Evolutionary conservation across 2,329 filamentous ascomycete genomes (phyloP).

Genomic region (Ophiostoma montium): DNA sequence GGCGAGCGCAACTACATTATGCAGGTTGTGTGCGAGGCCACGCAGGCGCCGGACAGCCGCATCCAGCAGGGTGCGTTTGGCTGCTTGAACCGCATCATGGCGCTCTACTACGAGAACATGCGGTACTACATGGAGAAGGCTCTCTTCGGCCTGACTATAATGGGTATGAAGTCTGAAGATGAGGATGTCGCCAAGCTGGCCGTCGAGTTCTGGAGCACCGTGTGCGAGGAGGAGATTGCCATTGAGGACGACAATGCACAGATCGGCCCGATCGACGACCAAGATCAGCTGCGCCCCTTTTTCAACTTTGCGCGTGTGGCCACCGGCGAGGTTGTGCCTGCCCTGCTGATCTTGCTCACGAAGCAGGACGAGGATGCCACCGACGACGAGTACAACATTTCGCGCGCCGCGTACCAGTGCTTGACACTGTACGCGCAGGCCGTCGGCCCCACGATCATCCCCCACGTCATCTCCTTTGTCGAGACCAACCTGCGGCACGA

Average conservation of each 20-base stretch:
- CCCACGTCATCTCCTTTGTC: constrained; percentile 78
- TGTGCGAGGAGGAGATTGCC: constrained; percentile 94
- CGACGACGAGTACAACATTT: constrained; percentile 96
- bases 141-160: constrained; percentile 88
- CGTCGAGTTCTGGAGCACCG: constrained; percentile 99
- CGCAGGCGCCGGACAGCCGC: constrained; percentile 76
- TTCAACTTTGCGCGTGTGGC: constrained; percentile 94
- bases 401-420: constrained; percentile 90
- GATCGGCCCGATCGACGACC: constrained; percentile 47
- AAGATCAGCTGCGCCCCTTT: constrained; percentile 75
- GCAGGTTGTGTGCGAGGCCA: constrained; percentile 99
- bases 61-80: constrained; percentile 96
- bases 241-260: constrained; percentile 95
- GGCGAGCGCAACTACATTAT: constrained; percentile 99
- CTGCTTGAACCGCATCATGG: constrained; percentile 97
- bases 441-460: constrained; percentile 70
- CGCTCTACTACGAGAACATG: constrained; percentile 98
- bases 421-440: constrained; percentile 90
- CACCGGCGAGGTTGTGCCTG: constrained; percentile 85
- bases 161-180: constrained; percentile 96
- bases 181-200: constrained; percentile 97
- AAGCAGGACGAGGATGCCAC: constrained; percentile 96
- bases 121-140: constrained; percentile 99
- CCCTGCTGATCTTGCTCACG: constrained; percentile 74
- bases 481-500: constrained; percentile 80